Base-by-base conservation (phyloP, 768 basidiomycete genomes). In the Wakefieldia striispora region DNA sequence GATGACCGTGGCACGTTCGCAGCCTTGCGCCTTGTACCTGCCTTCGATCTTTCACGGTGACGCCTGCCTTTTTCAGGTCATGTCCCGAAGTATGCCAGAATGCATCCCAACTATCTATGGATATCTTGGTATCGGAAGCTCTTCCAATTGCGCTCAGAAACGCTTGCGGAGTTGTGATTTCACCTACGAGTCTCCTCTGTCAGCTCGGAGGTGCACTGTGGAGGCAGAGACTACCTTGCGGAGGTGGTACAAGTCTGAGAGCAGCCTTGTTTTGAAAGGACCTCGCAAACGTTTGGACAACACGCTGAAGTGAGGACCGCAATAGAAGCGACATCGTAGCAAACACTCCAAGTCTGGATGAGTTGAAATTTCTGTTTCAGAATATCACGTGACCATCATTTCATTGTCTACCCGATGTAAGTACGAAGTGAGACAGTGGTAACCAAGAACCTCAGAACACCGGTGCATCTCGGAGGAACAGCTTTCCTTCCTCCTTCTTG, bases 391-490 rank as follows among this genome's bases (percentile, higher is more conserved):
- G 61, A 55, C 19, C 14, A 4, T 26, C 31, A 24, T n/a, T 51
- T 17, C 14, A 50, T 8, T 14, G 26, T 31, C 23, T 23, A 3
- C 6, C 23, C 23, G 23, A 6, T 6, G 23, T 9, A 26, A 26
- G 26, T 26, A 26, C 26, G 24, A 26, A 26, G 24, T 26, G 8
- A 26, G 5, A 8, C 5, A 23, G 3, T 1, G 3, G 8, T 36
- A 37, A 27, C 40, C 1, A 14, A 7, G 7, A 13, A 19, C 19
- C 26, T 63, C 54, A 93, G 65, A 97, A 95, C 29, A 93, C 88
- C 3, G 95, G 94, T 21, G 95, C 93, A 66, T 95, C 88, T 48
- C 79, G 77, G 55, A 99, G 70, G 65, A 97, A 97, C 51, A 99
- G 61, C 58, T 73, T 76, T 6, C 70, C 71, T 66, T 97, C 95